Conservation (phyloP, 208 protist genomes). For the Leishmania amazonensis region DNA sequence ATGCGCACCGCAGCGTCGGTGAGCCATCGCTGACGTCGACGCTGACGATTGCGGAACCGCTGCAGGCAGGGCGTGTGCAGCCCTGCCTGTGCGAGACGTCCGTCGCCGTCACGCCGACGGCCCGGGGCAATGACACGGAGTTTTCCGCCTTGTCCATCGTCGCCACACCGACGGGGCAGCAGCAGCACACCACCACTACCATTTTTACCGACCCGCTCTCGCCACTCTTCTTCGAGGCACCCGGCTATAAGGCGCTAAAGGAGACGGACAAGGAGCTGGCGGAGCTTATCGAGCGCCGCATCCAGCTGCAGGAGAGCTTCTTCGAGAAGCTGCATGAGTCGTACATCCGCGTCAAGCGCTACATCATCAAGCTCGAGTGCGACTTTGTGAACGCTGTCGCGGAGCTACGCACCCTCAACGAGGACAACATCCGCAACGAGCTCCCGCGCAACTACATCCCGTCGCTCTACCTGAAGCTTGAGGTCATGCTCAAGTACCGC, state of each 20-base stretch:
- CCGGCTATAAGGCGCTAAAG: conserved; percentile 19
- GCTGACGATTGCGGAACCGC: background rate
- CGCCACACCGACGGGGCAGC: background rate
- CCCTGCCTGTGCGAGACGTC: conserved; percentile 1
- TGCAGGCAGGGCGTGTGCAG: background rate
- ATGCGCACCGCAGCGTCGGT: conserved; percentile 15
- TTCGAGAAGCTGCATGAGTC: conserved; percentile 65
- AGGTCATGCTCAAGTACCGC: conserved; percentile 72
- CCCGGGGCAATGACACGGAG: background rate
- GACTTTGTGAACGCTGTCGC: conserved; percentile 38
- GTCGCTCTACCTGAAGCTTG: conserved; percentile 63
- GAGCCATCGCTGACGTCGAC: background rate
- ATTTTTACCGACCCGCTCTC: conserved; percentile 24
- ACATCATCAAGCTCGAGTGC: conserved; percentile 51
- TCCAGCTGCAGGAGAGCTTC: conserved; percentile 52
- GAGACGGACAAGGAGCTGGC: conserved; percentile 27
- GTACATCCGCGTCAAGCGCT: conserved; percentile 64
- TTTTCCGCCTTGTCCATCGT: background rate
- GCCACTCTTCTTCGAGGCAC: conserved; percentile 21
- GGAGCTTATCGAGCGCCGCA: conserved; percentile 30
- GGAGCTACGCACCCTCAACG: conserved; percentile 55
- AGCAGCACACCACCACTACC: conserved; percentile 3
- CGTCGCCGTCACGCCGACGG: conserved; percentile 19
- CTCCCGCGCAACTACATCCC: conserved; percentile 56
- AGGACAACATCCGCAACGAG: conserved; percentile 57